A percentile compares a stretch with the other conserved stretches of the same genome.
Conservation (phyloP, 179 eudicot species). For the Silene noctiflora region DNA sequence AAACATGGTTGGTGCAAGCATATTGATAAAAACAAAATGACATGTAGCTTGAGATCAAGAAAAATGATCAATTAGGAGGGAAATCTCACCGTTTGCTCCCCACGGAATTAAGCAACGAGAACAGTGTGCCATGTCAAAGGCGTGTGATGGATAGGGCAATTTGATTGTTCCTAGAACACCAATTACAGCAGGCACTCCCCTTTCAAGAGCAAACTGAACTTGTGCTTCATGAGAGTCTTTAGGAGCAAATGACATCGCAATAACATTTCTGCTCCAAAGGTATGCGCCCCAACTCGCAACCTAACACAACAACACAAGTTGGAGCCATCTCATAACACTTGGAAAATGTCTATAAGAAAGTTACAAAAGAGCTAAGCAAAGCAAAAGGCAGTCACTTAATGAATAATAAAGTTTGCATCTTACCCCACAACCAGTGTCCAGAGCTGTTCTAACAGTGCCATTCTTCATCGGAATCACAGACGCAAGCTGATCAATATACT, state of each 20-base stretch:
- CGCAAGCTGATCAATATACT: conserved; percentile 73
- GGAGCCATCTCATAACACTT: not conserved
- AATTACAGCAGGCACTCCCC: conserved; percentile 81
- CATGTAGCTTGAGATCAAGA: not conserved
- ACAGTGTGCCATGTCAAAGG: conserved; percentile 85
- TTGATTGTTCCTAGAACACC: conserved; percentile 76
- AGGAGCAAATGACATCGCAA: conserved; percentile 85
- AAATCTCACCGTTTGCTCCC: conserved; percentile 60
- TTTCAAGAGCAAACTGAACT: conserved; percentile 81
- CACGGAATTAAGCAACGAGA: conserved; percentile 82
- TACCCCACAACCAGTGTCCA: conserved; percentile 91
- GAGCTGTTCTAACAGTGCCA: conserved; percentile 74
- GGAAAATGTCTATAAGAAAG: not conserved
- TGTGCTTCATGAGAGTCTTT: conserved; percentile 83
- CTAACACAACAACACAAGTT: conserved; percentile 30
- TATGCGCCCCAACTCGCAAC: conserved; percentile 92
- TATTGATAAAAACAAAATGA: not conserved
- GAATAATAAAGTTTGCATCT: conserved; percentile 14
- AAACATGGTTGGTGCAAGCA: not conserved
- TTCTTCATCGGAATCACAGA: conserved; percentile 61
- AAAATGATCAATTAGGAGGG: not conserved
- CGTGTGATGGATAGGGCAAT: conserved; percentile 66
- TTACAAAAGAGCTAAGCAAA: not conserved
- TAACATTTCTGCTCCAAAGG: conserved; percentile 73
- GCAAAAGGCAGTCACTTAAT: not conserved